phyloP scores from a whole-genome alignment of 306 rosid genomes.

The Mimosa bimucronata region DNA sequence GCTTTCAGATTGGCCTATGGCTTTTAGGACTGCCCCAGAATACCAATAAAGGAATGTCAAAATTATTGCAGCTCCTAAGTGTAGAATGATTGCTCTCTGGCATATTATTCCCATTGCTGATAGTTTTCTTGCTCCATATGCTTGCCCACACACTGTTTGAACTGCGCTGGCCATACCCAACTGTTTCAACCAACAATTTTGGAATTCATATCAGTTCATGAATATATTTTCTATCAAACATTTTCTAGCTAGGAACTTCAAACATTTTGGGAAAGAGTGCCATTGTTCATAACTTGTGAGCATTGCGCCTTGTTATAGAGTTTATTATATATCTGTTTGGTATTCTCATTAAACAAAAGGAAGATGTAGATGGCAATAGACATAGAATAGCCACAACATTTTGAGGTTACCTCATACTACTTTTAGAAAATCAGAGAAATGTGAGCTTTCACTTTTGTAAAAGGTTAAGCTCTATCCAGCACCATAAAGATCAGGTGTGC shows the following conservation, averaged over 20 bases:
- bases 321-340: neutral
- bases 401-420: neutral
- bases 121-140: conserved; percentile 6
- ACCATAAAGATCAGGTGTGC: no score
- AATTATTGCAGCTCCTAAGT: conserved; percentile 3
- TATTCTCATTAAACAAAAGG: neutral
- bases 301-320: neutral
- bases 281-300: neutral
- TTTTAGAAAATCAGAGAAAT: neutral
- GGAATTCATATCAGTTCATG: neutral
- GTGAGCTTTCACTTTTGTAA: neutral
- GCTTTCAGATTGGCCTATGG: conserved; percentile 51
- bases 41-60: conserved; percentile 5
- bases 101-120: conserved; percentile 4
- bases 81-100: conserved; percentile 13
- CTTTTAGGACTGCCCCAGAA: conserved; percentile 40
- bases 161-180: conserved; percentile 14
- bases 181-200: neutral
- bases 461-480: no score
- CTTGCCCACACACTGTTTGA: conserved; percentile 29
- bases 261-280: neutral
- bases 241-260: neutral
- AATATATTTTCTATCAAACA: neutral
- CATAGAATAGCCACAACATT: neutral
- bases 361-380: neutral